Evolutionary conservation across 2,329 filamentous ascomycete species (phyloP).

Genomic region (Colletotrichum sp.): DNA sequence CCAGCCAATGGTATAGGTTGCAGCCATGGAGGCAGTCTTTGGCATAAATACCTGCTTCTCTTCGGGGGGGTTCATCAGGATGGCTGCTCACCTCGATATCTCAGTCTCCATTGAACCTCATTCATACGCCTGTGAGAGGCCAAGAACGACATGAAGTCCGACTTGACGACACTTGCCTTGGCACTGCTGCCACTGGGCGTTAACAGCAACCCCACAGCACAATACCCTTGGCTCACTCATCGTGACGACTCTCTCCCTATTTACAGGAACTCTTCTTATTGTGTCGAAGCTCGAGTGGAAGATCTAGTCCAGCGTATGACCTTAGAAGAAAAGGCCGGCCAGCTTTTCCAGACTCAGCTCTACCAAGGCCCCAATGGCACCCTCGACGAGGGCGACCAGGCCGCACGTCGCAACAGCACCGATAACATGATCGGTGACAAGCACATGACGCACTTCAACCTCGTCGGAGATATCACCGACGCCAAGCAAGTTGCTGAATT

Average conservation of each 20-base stretch:
- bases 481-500: constrained; percentile 39
- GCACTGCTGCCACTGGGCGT: background rate
- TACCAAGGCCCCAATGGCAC: constrained; percentile 26
- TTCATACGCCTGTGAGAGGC: background rate
- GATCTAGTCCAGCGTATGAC: constrained; percentile 52
- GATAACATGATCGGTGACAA: constrained; percentile 37
- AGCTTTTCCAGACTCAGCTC: constrained; percentile 48
- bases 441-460: constrained; percentile 50
- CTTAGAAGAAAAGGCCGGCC: constrained; percentile 52
- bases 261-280: constrained; percentile 37
- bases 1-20: background rate
- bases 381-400: constrained; percentile 3
- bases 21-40: background rate
- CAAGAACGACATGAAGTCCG: background rate
- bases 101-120: background rate
- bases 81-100: background rate
- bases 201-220: background rate
- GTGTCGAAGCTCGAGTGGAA: constrained; percentile 50
- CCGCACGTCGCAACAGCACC: constrained; percentile 27
- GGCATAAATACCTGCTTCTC: background rate
- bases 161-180: background rate
- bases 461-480: constrained; percentile 47
- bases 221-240: background rate
- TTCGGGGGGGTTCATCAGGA: background rate
- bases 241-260: background rate